phyloP scores from a whole-genome alignment of 2,329 filamentous ascomycete genomes.

The Ophiostoma angusticollis region DNA sequence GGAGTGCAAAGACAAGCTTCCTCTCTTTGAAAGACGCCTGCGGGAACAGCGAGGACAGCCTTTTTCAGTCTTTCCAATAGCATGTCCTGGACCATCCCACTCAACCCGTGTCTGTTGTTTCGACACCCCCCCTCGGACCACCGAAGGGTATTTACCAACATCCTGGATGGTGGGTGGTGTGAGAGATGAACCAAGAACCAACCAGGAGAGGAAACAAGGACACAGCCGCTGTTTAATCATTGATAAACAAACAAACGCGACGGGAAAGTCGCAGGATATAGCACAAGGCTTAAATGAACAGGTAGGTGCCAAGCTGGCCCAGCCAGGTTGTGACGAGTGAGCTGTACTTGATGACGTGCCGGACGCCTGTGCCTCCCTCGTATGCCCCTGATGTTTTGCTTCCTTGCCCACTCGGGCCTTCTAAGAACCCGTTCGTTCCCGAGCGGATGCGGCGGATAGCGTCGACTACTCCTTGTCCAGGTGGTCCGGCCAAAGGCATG shows the following conservation, averaged over 20 bases:
- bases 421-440: background rate
- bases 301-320: too few species aligned
- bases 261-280: background rate
- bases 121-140: background rate
- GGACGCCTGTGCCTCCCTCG: background rate
- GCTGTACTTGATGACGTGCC: background rate
- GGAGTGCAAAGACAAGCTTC: background rate
- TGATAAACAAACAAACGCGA: background rate
- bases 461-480: background rate
- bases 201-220: background rate
- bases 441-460: background rate
- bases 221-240: background rate
- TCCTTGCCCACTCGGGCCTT: background rate
- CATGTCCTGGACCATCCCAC: background rate
- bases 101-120: background rate
- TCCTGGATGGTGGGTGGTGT: background rate
- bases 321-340: background rate
- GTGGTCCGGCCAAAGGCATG: background rate
- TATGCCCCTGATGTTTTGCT: too few species aligned
- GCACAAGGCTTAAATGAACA: conserved; percentile 1
- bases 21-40: too few species aligned
- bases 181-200: background rate
- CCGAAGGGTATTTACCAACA: conserved; percentile 2
- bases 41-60: background rate
- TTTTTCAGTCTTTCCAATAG: background rate